phyloP scores from a whole-genome alignment of 441 rosid genomes.

The Jatropha podagrica region DNA sequence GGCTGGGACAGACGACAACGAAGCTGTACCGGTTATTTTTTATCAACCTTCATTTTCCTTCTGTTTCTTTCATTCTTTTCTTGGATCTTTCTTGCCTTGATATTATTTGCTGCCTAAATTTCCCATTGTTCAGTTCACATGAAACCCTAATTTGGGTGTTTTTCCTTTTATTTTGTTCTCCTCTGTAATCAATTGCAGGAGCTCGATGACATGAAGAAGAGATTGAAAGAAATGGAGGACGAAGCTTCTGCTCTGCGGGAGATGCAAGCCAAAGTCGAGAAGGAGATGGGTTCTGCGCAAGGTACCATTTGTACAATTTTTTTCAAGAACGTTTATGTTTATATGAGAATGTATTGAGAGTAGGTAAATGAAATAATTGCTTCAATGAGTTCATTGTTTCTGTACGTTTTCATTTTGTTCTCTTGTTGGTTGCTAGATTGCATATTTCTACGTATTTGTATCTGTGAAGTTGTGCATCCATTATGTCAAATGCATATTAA shows the following conservation, averaged over 20 bases:
- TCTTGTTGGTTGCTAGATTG: not conserved
- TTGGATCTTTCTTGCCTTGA: not conserved
- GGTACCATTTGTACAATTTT: conserved; percentile 21
- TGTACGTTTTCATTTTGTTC: not conserved
- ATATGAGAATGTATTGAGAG: not conserved
- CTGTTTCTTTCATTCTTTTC: not conserved
- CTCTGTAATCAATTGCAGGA: conserved; percentile 35
- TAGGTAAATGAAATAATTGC: not conserved
- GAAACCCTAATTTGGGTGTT: conserved; percentile 16
- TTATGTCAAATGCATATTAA: not conserved
- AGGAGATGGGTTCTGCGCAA: conserved; percentile 51
- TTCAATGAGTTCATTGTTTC: not conserved
- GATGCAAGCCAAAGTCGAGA: conserved; percentile 60
- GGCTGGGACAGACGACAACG: conserved; percentile 10
- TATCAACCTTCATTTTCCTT: not conserved
- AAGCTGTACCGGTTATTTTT: conserved; percentile 13
- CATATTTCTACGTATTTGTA: not conserved
- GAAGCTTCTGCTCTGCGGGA: conserved; percentile 57
- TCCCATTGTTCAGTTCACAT: not conserved
- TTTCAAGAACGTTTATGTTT: not conserved
- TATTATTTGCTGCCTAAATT: not conserved
- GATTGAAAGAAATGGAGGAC: conserved; percentile 64
- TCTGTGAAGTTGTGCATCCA: not conserved
- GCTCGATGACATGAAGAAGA: conserved; percentile 52
- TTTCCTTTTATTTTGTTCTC: not conserved